Evolutionary conservation across 768 basidiomycete species (phyloP).

Genomic region (Cubamyces sp.): DNA sequence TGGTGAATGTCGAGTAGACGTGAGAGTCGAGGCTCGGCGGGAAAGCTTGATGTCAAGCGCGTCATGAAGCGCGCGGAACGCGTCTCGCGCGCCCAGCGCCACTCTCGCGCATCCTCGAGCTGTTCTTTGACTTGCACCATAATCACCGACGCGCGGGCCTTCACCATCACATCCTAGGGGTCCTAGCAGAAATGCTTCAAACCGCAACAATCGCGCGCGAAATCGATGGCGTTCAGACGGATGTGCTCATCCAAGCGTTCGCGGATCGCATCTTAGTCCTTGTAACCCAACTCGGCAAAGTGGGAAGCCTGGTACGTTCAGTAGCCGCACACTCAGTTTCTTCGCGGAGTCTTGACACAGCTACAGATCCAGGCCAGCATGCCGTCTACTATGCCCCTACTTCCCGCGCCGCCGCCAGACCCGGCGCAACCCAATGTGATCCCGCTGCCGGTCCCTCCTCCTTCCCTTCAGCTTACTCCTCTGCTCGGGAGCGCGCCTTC

Average conservation of each 20-base stretch:
- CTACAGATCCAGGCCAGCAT: conserved; percentile 79
- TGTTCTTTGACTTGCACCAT: background rate
- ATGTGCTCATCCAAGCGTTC: conserved; percentile 78
- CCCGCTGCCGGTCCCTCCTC: conserved; percentile 60
- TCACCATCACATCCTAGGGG: conserved; percentile 4
- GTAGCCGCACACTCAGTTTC: conserved; percentile 10
- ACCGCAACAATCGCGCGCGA: conserved; percentile 55
- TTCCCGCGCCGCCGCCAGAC: conserved; percentile 43
- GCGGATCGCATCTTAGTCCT: conserved; percentile 84
- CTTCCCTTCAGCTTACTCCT: conserved; percentile 75
- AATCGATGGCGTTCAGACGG: conserved; percentile 63
- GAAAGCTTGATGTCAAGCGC: background rate
- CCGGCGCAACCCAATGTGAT: conserved; percentile 38
- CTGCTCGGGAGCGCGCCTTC: conserved; percentile 78
- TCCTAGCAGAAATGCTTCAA: conserved; percentile 39
- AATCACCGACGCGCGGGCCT: background rate
- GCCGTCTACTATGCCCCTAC: conserved; percentile 62
- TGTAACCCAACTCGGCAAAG: conserved; percentile 89
- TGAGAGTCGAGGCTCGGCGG: too few species aligned
- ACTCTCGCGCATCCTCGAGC: background rate
- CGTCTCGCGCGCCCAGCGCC: background rate
- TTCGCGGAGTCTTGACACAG: conserved; percentile 16
- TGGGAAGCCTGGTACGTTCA: conserved; percentile 72
- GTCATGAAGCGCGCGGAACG: background rate
- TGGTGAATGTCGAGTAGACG: too few species aligned